A percentile compares a stretch with the other conserved stretches of the same genome.
Conservation (phyloP, 2,329 filamentous ascomycete genomes). For the Aspergillus uvarum region DNA sequence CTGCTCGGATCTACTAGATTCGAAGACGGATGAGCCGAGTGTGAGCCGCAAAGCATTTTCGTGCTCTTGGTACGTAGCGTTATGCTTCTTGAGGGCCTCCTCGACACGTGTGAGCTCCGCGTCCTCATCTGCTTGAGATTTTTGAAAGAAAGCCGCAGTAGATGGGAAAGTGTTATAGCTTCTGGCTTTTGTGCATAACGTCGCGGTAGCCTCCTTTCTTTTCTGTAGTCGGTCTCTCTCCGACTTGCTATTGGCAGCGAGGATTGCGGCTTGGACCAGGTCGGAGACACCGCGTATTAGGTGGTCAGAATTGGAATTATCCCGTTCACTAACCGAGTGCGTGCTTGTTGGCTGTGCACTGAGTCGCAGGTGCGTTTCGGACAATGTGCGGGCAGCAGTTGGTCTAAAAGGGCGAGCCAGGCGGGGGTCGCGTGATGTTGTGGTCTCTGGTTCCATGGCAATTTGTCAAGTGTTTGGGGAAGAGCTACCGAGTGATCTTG, state of each 20-base stretch:
- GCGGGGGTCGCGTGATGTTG: constrained; percentile 24
- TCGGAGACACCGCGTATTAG: constrained; percentile 32
- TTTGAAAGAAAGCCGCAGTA: constrained; percentile 22
- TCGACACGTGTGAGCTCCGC: constrained; percentile 23
- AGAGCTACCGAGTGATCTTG: not conserved
- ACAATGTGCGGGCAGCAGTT: not conserved
- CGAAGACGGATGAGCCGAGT: constrained; percentile 8
- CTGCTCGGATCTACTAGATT: constrained; percentile 7
- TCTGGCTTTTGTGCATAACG: constrained; percentile 34
- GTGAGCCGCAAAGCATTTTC: constrained; percentile 16
- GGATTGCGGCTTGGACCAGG: constrained; percentile 24
- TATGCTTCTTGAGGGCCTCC: constrained; percentile 19
- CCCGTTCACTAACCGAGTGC: not conserved
- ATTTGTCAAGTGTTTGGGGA: not conserved
- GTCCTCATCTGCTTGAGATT: constrained; percentile 20
- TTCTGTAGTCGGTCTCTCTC: constrained; percentile 28
- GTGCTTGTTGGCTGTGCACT: not conserved
- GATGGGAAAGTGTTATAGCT: constrained; percentile 25
- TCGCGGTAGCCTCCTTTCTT: constrained; percentile 35
- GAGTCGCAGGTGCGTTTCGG: not conserved
- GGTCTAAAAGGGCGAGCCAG: constrained; percentile 11
- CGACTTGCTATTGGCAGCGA: constrained; percentile 25
- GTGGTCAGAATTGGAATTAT: constrained; percentile 38
- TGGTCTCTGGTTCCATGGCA: constrained; percentile 17
- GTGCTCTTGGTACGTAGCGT: constrained; percentile 16